Base-by-base conservation (phyloP, 2,329 filamentous ascomycete genomes). In the Penicillium capsulatum region DNA sequence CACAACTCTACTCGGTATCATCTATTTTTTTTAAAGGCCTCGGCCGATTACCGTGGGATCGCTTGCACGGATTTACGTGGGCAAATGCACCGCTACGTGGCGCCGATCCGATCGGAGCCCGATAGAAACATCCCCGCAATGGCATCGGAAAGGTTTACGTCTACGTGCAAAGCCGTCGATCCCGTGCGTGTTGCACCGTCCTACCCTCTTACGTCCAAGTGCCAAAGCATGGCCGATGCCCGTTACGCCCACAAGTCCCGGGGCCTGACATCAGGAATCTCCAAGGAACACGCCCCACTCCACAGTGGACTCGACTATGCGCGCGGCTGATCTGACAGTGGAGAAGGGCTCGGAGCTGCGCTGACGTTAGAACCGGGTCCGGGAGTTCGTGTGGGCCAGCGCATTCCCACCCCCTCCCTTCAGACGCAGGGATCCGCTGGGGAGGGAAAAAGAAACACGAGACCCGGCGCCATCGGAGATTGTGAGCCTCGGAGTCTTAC, bases 221-320 rank as follows among this genome's bases (percentile, higher is more conserved):
- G 19, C 9, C 19, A 22, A 22, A 9, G 19, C 19, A 5, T 5
- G 19, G 19, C 9, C 19, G 5, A 28, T 4, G 26, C 11, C 6
- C 10, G 26, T 14, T 28, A 28, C 4, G 26, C 11, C 26, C 26
- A 11, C 9, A 14, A 28, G 5, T 11, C 26, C 26, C 26, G 26
- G n/a, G 26, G 6, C 38, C 38, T 36, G 40, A n/a, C n/a, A n/a
- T n/a, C n/a, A n/a, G n/a, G n/a, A n/a, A n/a, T n/a, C 31, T 37
- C 36, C 39, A 36, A 35, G 36, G 33, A 17, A 37, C n/a, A n/a
- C n/a, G n/a, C n/a, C n/a, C n/a, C n/a, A 37, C 47, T 38, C 48
- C 48, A 51, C 46, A 36, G 46, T 47, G 43, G 43, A 38, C 29
- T 37, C 30, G 31, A 17, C 22, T 45, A 52, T 52, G 49, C 49